Evolutionary conservation across 2,329 filamentous ascomycete species (phyloP).

Genomic region (Metarhizium anisopliae): DNA sequence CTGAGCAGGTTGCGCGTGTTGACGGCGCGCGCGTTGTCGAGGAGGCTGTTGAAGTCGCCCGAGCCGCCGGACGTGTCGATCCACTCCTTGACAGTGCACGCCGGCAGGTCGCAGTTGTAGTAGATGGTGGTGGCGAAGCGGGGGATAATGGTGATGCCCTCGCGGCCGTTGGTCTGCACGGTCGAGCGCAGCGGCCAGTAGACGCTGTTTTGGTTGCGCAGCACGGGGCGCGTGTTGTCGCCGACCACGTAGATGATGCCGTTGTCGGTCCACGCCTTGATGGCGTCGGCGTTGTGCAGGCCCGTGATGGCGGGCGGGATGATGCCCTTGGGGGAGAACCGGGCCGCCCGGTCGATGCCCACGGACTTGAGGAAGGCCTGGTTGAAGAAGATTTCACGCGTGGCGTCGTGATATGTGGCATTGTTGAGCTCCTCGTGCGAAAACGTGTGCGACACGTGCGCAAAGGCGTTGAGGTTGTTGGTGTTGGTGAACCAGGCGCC

Average conservation of each 20-base stretch:
- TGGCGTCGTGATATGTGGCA: constrained; percentile 47
- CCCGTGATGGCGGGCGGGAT: constrained; percentile 57
- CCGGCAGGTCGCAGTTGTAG: constrained; percentile 52
- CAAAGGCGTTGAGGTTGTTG: constrained; percentile 43
- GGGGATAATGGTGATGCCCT: constrained; percentile 46
- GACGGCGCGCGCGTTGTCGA: constrained; percentile 39
- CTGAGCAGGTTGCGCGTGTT: constrained; percentile 48
- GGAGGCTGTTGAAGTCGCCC: constrained; percentile 43
- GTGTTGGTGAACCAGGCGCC: constrained; percentile 42
- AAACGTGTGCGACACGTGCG: constrained; percentile 54
- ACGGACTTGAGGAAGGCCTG: constrained; percentile 47
- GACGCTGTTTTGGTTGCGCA: constrained; percentile 41
- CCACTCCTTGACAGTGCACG: constrained; percentile 51
- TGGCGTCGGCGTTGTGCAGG: constrained; percentile 54
- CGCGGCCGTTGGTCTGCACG: constrained; percentile 41
- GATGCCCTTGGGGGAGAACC: constrained; percentile 44
- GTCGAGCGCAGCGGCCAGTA: constrained; percentile 49
- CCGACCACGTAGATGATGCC: constrained; percentile 53
- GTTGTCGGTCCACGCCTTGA: constrained; percentile 49
- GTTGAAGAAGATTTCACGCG: constrained; percentile 52
- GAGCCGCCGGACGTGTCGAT: constrained; percentile 46
- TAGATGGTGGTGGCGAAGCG: constrained; percentile 55
- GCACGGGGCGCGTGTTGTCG: constrained; percentile 49
- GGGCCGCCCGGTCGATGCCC: constrained; percentile 34
- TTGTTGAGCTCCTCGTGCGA: constrained; percentile 51